phyloP scores from a whole-genome alignment of 1,284 basidiomycete genomes.

The Pseudozyma pruni region DNA sequence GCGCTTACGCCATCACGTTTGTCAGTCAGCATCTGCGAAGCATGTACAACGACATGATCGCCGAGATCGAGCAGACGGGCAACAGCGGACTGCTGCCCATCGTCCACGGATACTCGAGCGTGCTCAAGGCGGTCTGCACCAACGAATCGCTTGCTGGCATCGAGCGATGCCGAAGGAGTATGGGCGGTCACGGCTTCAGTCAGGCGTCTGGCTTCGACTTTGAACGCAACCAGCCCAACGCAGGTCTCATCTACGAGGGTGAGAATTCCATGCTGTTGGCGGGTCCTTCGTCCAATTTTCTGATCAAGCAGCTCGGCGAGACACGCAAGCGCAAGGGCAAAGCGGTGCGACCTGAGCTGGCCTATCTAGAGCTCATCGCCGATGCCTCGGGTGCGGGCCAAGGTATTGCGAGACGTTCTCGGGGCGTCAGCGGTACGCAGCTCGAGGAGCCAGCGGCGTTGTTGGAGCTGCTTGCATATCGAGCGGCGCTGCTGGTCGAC shows the following conservation, averaged over 20 bases:
- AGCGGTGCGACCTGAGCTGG: slow-evolving; percentile 31
- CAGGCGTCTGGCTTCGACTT: slow-evolving; percentile 55
- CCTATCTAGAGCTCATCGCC: slow-evolving; percentile 31
- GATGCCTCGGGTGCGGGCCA: background rate
- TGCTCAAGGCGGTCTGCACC: slow-evolving; percentile 56
- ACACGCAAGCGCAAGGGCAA: slow-evolving; percentile 23
- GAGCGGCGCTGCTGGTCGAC: slow-evolving; percentile 39
- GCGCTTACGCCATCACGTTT: slow-evolving; percentile 54
- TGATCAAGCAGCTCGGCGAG: slow-evolving; percentile 52
- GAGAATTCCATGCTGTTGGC: slow-evolving; percentile 59
- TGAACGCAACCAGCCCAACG: slow-evolving; percentile 56
- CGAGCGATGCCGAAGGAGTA: slow-evolving; percentile 48
- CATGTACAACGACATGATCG: slow-evolving; percentile 52
- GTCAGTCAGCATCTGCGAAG: slow-evolving; percentile 43
- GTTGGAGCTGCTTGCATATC: slow-evolving; percentile 38
- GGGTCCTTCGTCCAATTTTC: slow-evolving; percentile 54
- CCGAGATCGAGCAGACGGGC: slow-evolving; percentile 34
- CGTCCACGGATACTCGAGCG: slow-evolving; percentile 57
- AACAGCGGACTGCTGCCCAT: slow-evolving; percentile 43
- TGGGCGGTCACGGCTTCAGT: slow-evolving; percentile 58
- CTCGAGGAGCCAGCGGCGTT: slow-evolving; percentile 23
- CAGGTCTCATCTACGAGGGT: slow-evolving; percentile 59
- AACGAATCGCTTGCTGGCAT: slow-evolving; percentile 50
- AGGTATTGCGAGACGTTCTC: slow-evolving; percentile 13
- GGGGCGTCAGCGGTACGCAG: slow-evolving; percentile 5